Base-by-base conservation (phyloP, 306 rosid genomes). In the Mimosa bimucronata region DNA sequence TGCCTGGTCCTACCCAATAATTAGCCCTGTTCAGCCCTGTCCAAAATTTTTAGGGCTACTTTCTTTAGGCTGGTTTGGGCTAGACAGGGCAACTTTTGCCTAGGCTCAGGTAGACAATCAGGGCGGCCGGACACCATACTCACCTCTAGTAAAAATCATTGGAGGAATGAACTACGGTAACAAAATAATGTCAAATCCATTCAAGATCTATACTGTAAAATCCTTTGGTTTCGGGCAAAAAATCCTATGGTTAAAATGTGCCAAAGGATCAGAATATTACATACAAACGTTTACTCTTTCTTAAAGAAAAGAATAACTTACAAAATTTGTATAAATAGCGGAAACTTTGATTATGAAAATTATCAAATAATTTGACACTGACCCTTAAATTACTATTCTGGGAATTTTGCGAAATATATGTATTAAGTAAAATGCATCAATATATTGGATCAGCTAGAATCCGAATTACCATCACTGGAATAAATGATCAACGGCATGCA, bases 401-500 rank as follows among this genome's bases (percentile, higher is more conserved):
- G 2, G 41, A 19, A 44, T 41, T 23, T 71, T 71, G 75, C 13
- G 31, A 71, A 26, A 45, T 70, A 45, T 70, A 45, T 26, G 61
- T 26, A 71, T 45, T 14, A 44, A 46, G 53, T 71, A 28, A 46
- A 69, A 40, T 29, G 74, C 74, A 69, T 41, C 45, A 69, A 69
- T 10, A 67, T 67, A 40, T 23, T 69, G 74, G 11, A 40, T 40
- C 4, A 66, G 67, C 73, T 74, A 23, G 28, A 69, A 42, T 69
- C n/a, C 13, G 82, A 83, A 82, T 76, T 76, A 81, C 78, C 84
- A 82, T 73, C 37, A 78, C 82, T 80, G 78, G 72, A 85, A 82
- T 68, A 80, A 80, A 84, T 87, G 78, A 88, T 80, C 80, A 83
- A 82, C 77, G 76, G 85, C 86, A 88, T 76, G 88, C 89, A 87